Percentiles rank a stretch among this genome's conserved stretches.
phyloP scores from a whole-genome alignment of 352 stramenopile genomes.

The Globisporangium megalacanthum region DNA sequence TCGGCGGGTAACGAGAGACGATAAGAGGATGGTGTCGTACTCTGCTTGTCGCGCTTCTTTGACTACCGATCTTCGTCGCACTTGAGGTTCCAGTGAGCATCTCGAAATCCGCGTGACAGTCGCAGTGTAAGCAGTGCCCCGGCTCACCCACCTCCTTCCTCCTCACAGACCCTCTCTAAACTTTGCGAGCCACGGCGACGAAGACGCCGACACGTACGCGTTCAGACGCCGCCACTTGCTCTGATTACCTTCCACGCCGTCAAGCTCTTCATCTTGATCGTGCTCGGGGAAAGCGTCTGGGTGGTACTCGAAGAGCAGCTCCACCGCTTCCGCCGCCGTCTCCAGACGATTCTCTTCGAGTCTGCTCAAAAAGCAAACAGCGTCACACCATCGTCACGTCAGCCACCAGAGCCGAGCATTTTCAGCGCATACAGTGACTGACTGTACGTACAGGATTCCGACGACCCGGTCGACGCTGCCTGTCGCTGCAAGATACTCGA shows the following conservation, averaged over 20 bases:
- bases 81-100: neutral
- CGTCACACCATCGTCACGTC: neutral
- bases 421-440: neutral
- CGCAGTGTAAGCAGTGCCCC: neutral
- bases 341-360: conserved; percentile 38
- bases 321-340: conserved; percentile 22
- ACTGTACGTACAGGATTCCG: conserved; percentile 14
- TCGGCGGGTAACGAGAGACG: neutral
- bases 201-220: conserved; percentile 17
- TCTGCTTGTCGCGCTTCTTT: too few species aligned
- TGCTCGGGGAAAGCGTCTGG: neutral
- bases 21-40: too few species aligned
- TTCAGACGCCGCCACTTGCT: conserved; percentile 14
- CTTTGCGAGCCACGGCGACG: conserved; percentile 12
- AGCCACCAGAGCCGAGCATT: neutral
- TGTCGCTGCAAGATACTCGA: conserved; percentile 43
- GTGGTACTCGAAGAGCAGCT: conserved; percentile 39
- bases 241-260: neutral
- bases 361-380: conserved; percentile 10
- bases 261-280: neutral
- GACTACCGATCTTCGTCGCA: too few species aligned
- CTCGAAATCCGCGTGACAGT: neutral
- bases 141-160: neutral
- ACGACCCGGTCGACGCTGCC: conserved; percentile 16
- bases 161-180: conserved; percentile 14